Base-by-base conservation (phyloP, 31 red algal species). In the Odonthalia washingtoniensis region DNA sequence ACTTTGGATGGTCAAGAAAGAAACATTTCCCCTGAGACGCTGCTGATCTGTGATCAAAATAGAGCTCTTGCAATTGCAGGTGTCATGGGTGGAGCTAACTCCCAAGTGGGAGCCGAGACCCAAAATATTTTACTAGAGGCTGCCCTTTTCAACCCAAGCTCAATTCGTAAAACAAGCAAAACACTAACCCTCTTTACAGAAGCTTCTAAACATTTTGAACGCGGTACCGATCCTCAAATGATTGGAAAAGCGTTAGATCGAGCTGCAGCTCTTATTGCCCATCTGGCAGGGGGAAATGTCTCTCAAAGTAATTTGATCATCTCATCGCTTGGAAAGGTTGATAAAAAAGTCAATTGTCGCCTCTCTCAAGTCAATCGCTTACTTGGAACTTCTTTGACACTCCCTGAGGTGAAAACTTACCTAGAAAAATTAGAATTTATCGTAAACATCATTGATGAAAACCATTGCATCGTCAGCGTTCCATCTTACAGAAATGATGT, bases 181-280 rank as follows among this genome's bases (percentile, higher is more conserved):
- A 40, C 42, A 40, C 27, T 64, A 35, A 31, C 32, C 37, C 77
- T 81, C 46, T 28, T 30, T 65, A 35, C 77, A 28, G 77, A 81
- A n/a, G 26, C 77, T 31, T 81, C 77, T 43, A 31, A 81, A 33
- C 77, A 46, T 39, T 81, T 81, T 65, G 77, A 81, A 39, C 77
- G 77, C 28, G 77, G 77, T 31, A 43, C 52, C 24, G 77, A 81
- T 65, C 77, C 77, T 64, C 44, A 64, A 64, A 30, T 28, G 40
- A 30, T 81, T 36, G 30, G 26, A 28, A 28, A 26, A 28, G 40
- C 77, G 31, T 81, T 39, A 35, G 46, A 32, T 46, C 46, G 30
- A 30, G 40, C 44, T 31, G 77, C 46, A 65, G 30, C 26, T n/a
- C 46, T 81, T 31, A 81, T 81, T 43, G 31, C 41, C 26, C 42